Percentiles rank a stretch among this genome's conserved stretches.
Evolutionary conservation across 441 rosid species (phyloP).

Genomic region (Manihot esculenta): DNA sequence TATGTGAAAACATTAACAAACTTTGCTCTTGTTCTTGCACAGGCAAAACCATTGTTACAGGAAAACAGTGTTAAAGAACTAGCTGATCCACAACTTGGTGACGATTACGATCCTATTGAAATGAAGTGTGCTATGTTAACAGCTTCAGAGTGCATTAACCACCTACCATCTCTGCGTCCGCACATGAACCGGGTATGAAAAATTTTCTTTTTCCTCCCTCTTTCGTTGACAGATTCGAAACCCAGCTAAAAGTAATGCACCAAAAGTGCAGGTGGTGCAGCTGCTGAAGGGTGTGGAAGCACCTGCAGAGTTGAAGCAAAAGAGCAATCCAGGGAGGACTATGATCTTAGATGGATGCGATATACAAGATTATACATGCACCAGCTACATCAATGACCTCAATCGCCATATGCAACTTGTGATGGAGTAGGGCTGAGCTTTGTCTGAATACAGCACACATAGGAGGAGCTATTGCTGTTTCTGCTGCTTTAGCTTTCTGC

Average conservation of each 20-base stretch:
- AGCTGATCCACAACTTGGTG: constrained; percentile 65
- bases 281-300: constrained; percentile 54
- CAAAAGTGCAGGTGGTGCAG: constrained; percentile 47
- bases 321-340: constrained; percentile 37
- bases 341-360: constrained; percentile 52
- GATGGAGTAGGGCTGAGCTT: constrained; percentile 45
- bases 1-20: not conserved
- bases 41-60: constrained; percentile 82
- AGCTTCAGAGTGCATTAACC: constrained; percentile 76
- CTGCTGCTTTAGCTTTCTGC: not conserved
- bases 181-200: constrained; percentile 57
- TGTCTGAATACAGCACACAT: not conserved
- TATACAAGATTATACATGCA: constrained; percentile 61
- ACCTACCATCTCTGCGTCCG: constrained; percentile 65
- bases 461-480: not conserved
- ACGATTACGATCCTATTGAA: constrained; percentile 53
- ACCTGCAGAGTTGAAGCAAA: constrained; percentile 39
- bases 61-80: constrained; percentile 38
- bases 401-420: constrained; percentile 70
- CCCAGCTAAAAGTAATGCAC: not conserved
- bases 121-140: constrained; percentile 59
- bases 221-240: no score
- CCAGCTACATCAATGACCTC: constrained; percentile 61
- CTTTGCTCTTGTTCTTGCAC: not conserved
- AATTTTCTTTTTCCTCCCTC: no score